phyloP scores from a whole-genome alignment of 2,329 filamentous ascomycete species.

The Beauveria medogensis region DNA sequence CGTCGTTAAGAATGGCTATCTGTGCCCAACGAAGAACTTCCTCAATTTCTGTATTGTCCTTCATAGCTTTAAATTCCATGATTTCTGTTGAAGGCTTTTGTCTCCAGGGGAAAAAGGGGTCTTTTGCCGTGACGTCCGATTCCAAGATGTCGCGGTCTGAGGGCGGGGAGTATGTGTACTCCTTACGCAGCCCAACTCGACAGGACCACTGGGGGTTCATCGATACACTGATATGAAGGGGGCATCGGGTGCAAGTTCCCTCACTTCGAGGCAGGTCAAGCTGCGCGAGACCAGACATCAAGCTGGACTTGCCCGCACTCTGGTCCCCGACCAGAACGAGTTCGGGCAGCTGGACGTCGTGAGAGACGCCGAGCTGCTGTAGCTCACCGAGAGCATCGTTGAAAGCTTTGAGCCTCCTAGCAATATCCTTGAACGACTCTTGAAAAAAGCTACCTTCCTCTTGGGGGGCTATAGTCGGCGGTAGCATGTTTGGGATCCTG shows the following conservation, averaged over 20 bases:
- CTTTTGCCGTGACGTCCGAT: slow-evolving; percentile 37
- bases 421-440: slow-evolving; percentile 44
- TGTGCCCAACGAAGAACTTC: slow-evolving; percentile 66
- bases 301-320: slow-evolving; percentile 69
- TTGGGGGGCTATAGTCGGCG: slow-evolving; percentile 18
- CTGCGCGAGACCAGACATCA: slow-evolving; percentile 57
- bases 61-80: slow-evolving; percentile 56
- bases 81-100: slow-evolving; percentile 35
- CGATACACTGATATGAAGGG: slow-evolving; percentile 68
- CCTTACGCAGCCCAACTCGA: slow-evolving; percentile 54
- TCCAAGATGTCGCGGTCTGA: slow-evolving; percentile 31
- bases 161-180: slow-evolving; percentile 49
- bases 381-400: slow-evolving; percentile 62
- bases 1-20: slow-evolving; percentile 65
- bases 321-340: slow-evolving; percentile 82
- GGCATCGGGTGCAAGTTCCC: slow-evolving; percentile 72
- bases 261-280: slow-evolving; percentile 63
- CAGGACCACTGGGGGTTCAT: slow-evolving; percentile 57
- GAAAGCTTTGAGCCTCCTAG: slow-evolving; percentile 54
- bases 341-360: slow-evolving; percentile 64
- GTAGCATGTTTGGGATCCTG: slow-evolving; percentile 17
- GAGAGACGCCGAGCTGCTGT: slow-evolving; percentile 63
- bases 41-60: slow-evolving; percentile 55
- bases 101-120: slow-evolving; percentile 60
- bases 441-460: slow-evolving; percentile 33